Conservation (phyloP, 179 eudicot species). For the Corrigiola litoralis region DNA sequence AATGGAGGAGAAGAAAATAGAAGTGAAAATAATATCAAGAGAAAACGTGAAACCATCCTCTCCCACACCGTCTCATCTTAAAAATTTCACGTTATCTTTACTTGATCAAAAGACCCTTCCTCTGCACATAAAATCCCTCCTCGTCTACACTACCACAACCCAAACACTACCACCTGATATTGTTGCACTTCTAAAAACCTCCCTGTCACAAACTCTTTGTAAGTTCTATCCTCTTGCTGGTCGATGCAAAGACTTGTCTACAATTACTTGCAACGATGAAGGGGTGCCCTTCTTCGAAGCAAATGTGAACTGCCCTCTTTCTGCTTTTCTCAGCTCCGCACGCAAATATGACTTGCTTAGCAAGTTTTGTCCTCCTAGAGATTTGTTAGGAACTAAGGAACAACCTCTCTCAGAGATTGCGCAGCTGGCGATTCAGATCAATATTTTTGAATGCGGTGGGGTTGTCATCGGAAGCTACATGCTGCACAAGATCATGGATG, state of each 20-base stretch:
- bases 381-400: neutral
- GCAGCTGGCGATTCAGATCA: neutral
- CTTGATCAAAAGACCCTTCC: too few relatives aligned
- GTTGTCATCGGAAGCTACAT: neutral
- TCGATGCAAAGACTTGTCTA: neutral
- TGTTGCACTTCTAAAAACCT: neutral
- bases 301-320: neutral
- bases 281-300: constrained; percentile 5
- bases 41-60: too few relatives aligned
- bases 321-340: neutral
- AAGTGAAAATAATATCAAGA: too few relatives aligned
- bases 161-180: too few relatives aligned
- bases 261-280: neutral
- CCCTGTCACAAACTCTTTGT: neutral
- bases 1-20: too few relatives aligned
- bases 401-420: too few relatives aligned
- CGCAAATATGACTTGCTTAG: neutral
- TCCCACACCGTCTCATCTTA: too few relatives aligned
- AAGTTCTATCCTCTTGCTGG: neutral
- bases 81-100: too few relatives aligned
- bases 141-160: too few relatives aligned
- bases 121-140: too few relatives aligned
- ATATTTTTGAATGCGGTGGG: neutral
- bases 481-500: neutral
- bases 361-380: neutral